Conservation (phyloP, 2,329 filamentous ascomycete species). For the Alternaria postmessia region DNA sequence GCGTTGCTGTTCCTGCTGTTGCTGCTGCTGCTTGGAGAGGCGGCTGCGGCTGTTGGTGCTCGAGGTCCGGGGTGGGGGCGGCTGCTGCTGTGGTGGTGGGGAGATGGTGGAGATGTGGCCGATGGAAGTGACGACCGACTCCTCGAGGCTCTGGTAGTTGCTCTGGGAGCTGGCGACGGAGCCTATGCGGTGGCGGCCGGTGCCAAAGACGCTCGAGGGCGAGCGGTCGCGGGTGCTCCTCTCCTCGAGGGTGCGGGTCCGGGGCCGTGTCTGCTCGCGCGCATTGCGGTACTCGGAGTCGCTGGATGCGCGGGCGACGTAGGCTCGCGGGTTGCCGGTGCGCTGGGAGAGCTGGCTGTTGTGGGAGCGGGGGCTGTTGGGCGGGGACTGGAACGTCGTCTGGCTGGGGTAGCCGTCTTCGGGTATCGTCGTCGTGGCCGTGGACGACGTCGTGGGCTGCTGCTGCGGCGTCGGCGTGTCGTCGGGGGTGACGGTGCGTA, state of each 20-base stretch:
- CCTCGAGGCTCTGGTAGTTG: constrained; percentile 56
- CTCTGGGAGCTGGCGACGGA: constrained; percentile 71
- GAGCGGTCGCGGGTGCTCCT: constrained; percentile 50
- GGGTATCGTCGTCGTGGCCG: constrained; percentile 25
- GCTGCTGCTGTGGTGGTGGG: constrained; percentile 36
- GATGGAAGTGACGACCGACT: constrained; percentile 52
- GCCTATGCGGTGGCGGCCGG: constrained; percentile 69
- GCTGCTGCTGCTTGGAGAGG: constrained; percentile 39
- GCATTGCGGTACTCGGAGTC: constrained; percentile 45
- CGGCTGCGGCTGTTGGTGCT: constrained; percentile 42
- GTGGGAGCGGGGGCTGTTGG: constrained; percentile 41
- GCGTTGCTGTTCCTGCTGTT: neutral
- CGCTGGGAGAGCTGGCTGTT: constrained; percentile 28
- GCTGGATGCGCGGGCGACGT: constrained; percentile 43
- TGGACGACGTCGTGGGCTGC: neutral
- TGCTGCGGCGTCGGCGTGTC: constrained; percentile 20
- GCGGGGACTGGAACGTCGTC: constrained; percentile 35
- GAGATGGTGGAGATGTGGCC: constrained; percentile 53
- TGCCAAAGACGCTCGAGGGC: constrained; percentile 52
- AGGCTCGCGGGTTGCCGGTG: constrained; percentile 35
- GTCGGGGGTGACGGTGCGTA: constrained; percentile 74
- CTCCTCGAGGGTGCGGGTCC: constrained; percentile 62
- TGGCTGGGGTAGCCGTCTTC: constrained; percentile 21
- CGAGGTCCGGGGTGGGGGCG: constrained; percentile 37
- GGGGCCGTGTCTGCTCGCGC: constrained; percentile 61